phyloP scores from a whole-genome alignment of 805 yeast genomes.

The Wickerhamiella kurtzmanii region DNA sequence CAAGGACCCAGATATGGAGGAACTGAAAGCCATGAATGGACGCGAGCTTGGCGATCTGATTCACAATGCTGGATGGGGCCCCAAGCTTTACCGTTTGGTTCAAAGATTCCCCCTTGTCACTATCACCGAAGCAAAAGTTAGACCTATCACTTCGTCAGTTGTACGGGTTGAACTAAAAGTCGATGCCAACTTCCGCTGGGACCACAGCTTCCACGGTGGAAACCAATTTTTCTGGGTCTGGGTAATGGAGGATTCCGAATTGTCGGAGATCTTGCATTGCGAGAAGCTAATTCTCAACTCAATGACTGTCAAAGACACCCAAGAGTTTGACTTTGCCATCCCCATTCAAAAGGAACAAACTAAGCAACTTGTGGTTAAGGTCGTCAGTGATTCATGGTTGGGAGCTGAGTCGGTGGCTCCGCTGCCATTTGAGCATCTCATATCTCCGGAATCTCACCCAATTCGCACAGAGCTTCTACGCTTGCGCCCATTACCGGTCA shows the following conservation, averaged over 20 bases:
- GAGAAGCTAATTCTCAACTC: conserved; percentile 63
- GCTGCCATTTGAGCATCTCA: conserved; percentile 78
- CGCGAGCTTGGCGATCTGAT: conserved; percentile 80
- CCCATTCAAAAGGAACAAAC: conserved; percentile 86
- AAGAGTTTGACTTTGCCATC: conserved; percentile 81
- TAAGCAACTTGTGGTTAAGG: conserved; percentile 68
- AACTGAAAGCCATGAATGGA: conserved; percentile 55
- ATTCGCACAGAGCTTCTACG: conserved; percentile 67
- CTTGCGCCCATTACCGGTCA: conserved; percentile 72
- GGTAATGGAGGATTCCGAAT: conserved; percentile 67
- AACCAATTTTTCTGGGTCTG: conserved; percentile 85
- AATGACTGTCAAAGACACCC: conserved; percentile 39
- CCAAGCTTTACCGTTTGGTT: conserved; percentile 42
- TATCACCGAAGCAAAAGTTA: conserved; percentile 61
- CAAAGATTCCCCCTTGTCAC: conserved; percentile 60
- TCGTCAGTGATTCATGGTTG: conserved; percentile 76
- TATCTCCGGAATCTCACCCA: conserved; percentile 78
- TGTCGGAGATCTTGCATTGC: conserved; percentile 59
- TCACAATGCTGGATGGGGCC: conserved; percentile 68
- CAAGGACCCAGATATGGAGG: conserved; percentile 41
- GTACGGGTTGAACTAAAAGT: conserved; percentile 63
- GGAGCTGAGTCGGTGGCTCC: conserved; percentile 68
- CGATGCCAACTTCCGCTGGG: conserved; percentile 78
- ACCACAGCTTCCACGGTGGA: conserved; percentile 61
- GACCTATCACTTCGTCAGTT: conserved; percentile 79